These are phyloP conservation scores for Calonectria fujianensis DNA, from an alignment of 2,329 filamentous ascomycete genomes.

Conservation along the genomic window DNA sequence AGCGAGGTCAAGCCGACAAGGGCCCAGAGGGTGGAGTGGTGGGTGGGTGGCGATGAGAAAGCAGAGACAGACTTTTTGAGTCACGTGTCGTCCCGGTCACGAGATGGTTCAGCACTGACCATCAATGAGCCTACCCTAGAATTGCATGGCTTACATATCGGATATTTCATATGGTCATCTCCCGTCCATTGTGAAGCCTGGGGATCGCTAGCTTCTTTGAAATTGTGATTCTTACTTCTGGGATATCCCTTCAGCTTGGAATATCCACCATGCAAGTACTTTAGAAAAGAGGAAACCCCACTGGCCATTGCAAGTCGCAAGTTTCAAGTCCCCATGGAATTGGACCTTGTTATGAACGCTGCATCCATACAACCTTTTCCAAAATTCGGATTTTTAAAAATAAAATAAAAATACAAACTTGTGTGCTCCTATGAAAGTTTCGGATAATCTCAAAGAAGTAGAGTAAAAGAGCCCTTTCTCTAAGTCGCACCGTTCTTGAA, in stretches of 20 bases:
- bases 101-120: slow-evolving; percentile 13
- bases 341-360: background rate
- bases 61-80: background rate
- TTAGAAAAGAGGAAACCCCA: background rate
- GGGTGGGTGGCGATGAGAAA: slow-evolving; percentile 26
- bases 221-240: background rate
- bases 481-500: background rate
- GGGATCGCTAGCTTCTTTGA: slow-evolving; percentile 9
- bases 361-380: background rate
- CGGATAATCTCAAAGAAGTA: background rate
- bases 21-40: slow-evolving; percentile 47
- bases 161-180: slow-evolving; percentile 8
- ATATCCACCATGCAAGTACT: slow-evolving; percentile 16
- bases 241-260: slow-evolving; percentile 17
- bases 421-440: background rate
- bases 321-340: background rate
- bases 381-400: background rate
- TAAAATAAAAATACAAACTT: background rate
- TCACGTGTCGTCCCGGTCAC: slow-evolving; percentile 41
- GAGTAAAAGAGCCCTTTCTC: too few relatives aligned
- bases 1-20: slow-evolving; percentile 63
- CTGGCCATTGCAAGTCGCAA: background rate
- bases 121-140: slow-evolving; percentile 11
- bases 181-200: slow-evolving; percentile 9
- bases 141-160: background rate